Percentiles rank a stretch among this genome's conserved stretches.
These are phyloP conservation scores for Monosporascus sp. DNA, from an alignment of 2,329 filamentous ascomycete genomes.

Conservation along the genomic window DNA sequence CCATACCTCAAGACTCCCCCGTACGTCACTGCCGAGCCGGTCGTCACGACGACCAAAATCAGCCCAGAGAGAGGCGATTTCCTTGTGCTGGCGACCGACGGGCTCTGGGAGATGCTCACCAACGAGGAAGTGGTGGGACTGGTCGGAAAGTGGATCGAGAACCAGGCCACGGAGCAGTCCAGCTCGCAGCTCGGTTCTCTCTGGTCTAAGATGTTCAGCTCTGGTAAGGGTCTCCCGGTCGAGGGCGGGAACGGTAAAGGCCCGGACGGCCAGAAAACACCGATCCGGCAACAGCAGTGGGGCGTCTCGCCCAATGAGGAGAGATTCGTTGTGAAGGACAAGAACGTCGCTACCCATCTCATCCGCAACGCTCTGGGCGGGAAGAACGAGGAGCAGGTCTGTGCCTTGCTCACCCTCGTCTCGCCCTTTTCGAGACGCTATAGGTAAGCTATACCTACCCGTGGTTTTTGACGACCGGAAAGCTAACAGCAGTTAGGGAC, in stretches of 20 bases:
- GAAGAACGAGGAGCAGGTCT: slow-evolving; percentile 89
- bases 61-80: slow-evolving; percentile 89
- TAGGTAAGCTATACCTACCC: slow-evolving; percentile 50
- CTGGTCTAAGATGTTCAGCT: slow-evolving; percentile 63
- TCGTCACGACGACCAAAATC: slow-evolving; percentile 90
- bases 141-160: slow-evolving; percentile 94
- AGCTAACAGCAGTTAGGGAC: slow-evolving; percentile 55
- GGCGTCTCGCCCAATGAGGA: slow-evolving; percentile 69
- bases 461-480: background rate
- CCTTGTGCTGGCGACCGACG: slow-evolving; percentile 92
- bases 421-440: slow-evolving; percentile 89
- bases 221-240: slow-evolving; percentile 63
- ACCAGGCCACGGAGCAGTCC: slow-evolving; percentile 50
- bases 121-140: slow-evolving; percentile 97
- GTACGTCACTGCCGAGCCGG: slow-evolving; percentile 93
- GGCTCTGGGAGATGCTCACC: slow-evolving; percentile 97
- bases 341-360: slow-evolving; percentile 93
- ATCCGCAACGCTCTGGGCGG: slow-evolving; percentile 93
- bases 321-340: slow-evolving; percentile 90
- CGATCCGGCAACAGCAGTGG: slow-evolving; percentile 89
- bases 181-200: slow-evolving; percentile 63
- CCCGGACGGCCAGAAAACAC: slow-evolving; percentile 71
- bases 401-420: slow-evolving; percentile 83
- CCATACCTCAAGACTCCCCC: slow-evolving; percentile 82
- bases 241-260: slow-evolving; percentile 53